Evolutionary conservation across 2,329 filamentous ascomycete species (phyloP), one percentile per base, ranked within the genome.

Genomic region (Magnaporthales sp.): DNA sequence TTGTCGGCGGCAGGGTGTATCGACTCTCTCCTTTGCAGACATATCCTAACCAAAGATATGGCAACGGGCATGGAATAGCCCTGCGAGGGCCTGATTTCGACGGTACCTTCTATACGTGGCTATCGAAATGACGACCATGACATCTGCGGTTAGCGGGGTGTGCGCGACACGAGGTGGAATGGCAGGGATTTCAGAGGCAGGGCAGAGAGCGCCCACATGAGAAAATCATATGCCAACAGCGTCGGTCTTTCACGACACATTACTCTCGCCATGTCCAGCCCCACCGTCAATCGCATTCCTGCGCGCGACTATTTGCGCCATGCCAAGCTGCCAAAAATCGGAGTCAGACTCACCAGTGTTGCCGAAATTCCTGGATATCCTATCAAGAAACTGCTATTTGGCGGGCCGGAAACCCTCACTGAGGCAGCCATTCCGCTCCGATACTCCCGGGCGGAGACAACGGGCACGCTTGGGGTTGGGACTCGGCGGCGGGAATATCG

Each of bases 281-380:
- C 38, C 38, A 51, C 38, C 38, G n/a, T 51, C 38, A 51, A 51
- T 51, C 38, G 38, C n/a, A 63, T 62, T 13, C 24, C n/a, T 51
- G 66, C 66, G 66, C 66, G 67, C 65, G 66, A 56, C 38, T 63
- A 68, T 58, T 58, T 26, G 54, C 54, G 54, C 54, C 54, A 58
- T 10, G 9, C 54, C n/a, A 27, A 26, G 26, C 11, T 24, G n/a
- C 11, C 24, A n/a, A 26, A n/a, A 26, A 11, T 8, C n/a, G 54
- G 54, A 26, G 54, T 58, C 22, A 61, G 62, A 87, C 92, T 80
- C 85, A 97, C 93, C 86, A 97, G 80, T 51, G 95, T 99, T 74
- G 95, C 95, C 67, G 94, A 97, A 78, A 99, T 98, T 72, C 95
- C 95, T 67, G 95, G 95, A 79, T 98, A 99, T 73, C 95, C 95